Evolutionary conservation across 768 basidiomycete species (phyloP), one percentile per base, ranked within the genome.

Genomic region (Russula brevipes): DNA sequence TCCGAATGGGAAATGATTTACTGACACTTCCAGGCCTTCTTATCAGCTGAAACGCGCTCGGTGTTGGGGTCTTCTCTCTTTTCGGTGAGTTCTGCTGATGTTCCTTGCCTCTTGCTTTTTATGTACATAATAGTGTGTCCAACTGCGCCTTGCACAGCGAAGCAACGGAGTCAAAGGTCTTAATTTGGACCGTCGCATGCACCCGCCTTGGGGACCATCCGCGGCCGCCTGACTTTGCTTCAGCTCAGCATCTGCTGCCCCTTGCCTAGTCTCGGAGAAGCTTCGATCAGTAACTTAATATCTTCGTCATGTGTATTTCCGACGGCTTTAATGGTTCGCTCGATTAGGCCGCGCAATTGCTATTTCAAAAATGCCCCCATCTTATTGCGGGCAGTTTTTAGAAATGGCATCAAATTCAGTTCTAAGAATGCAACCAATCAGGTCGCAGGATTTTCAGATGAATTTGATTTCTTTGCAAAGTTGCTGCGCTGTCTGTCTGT

Each of bases 11-110:
- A 24, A 45, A 45, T 19, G 54, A 56, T 56, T 45, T 56, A 1
- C 54, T 56, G 33, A 45, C 35, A 42, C 54, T 57, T 46, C 55
- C 35, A 57, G 16, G 44, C 44, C 55, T 35, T 45, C n/a, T 4
- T 9, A 19, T 33, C 55, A 57, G 44, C 44, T 46, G 44, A 45
- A 19, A 56, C 19, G n/a, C 16, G 35, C n/a, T 46, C n/a, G 3
- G 11, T 8, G 19, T 33, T 12, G 35, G 44, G 2, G 2, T n/a
- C 33, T n/a, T 56, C 16, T 33, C 16, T 45, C n/a, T 9, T 46
- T 35, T 16, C 42, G n/a, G 17, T 31, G 16, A n/a, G 31, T n/a
- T 33, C 41, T 55, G 39, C 17, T 11, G 2, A 19, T n/a, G 16
- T 19, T 8, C n/a, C 54, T 33, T 56, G 7, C 24, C 39, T 54